Conservation (phyloP, 805 yeast species). For the Pichia nakasei region DNA sequence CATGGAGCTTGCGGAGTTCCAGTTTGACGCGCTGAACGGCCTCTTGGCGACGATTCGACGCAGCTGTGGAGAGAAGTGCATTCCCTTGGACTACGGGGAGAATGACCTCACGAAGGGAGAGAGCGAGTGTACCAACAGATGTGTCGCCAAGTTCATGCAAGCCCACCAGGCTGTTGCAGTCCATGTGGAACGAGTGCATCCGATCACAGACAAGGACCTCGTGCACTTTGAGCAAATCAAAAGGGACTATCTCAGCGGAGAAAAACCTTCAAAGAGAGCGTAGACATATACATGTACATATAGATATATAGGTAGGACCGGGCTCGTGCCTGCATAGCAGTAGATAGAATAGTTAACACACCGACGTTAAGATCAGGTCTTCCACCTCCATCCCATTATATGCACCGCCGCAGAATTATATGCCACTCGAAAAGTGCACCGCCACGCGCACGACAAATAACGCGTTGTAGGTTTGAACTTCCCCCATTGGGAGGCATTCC, state of each 20-base stretch:
- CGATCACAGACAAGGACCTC: constrained; percentile 38
- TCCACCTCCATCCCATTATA: too few relatives aligned
- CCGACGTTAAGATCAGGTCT: too few relatives aligned
- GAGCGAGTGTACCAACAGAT: constrained; percentile 83
- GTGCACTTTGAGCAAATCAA: constrained; percentile 21
- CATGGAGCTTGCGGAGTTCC: constrained; percentile 56
- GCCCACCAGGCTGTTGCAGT: constrained; percentile 60
- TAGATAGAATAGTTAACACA: too few relatives aligned
- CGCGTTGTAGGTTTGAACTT: too few relatives aligned
- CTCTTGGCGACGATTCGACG: constrained; percentile 42
- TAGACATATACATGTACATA: not conserved
- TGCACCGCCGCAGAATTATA: too few relatives aligned
- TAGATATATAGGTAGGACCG: too few relatives aligned
- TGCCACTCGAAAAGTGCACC: too few relatives aligned
- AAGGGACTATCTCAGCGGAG: constrained; percentile 11
- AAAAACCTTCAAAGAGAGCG: not conserved
- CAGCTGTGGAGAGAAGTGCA: constrained; percentile 67
- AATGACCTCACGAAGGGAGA: constrained; percentile 74
- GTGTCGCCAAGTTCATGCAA: constrained; percentile 82
- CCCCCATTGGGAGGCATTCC: too few relatives aligned
- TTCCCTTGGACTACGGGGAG: constrained; percentile 71
- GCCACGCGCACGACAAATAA: too few relatives aligned
- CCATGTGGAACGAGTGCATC: constrained; percentile 31
- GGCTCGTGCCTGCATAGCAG: too few relatives aligned
- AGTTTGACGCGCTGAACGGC: constrained; percentile 53